These are phyloP conservation scores for Globisporangium nodosum DNA, from an alignment of 352 stramenopile species.

Conservation along the genomic window DNA sequence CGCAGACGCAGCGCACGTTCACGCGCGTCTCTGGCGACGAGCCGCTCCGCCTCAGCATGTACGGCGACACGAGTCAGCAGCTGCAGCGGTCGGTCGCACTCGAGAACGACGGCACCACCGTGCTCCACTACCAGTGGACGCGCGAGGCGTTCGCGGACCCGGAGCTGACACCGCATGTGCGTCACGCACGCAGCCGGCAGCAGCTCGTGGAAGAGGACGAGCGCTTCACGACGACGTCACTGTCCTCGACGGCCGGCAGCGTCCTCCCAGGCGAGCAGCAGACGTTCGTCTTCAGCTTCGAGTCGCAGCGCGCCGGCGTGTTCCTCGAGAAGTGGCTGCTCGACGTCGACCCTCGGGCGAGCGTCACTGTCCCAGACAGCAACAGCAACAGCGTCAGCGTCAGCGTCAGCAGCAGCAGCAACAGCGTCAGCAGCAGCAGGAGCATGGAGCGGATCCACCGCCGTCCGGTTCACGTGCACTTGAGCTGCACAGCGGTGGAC, in stretches of 20 bases:
- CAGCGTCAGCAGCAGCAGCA: too few relatives aligned
- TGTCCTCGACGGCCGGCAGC: conserved; percentile 39
- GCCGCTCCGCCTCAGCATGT: conserved; percentile 40
- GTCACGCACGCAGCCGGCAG: conserved; percentile 4
- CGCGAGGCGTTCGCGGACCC: conserved; percentile 23
- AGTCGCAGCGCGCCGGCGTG: conserved; percentile 32
- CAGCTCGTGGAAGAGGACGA: conserved; percentile 6
- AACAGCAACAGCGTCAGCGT: not conserved
- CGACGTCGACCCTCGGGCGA: conserved; percentile 42
- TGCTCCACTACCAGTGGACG: conserved; percentile 59
- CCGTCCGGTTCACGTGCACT: conserved; percentile 22
- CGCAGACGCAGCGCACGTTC: not conserved
- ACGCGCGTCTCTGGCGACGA: not conserved
- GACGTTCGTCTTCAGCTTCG: conserved; percentile 61
- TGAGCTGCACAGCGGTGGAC: conserved; percentile 58
- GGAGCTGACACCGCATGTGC: conserved; percentile 22
- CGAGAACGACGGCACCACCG: conserved; percentile 45
- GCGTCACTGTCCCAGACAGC: not conserved
- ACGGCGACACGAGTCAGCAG: conserved; percentile 26
- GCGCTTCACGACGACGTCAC: conserved; percentile 23
- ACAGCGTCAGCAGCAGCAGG: too few relatives aligned
- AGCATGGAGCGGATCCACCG: not conserved
- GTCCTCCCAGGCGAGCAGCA: conserved; percentile 47
- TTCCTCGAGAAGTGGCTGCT: conserved; percentile 74
- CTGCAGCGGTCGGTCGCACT: conserved; percentile 35